Evolutionary conservation across 2,329 filamentous ascomycete genomes (phyloP).

Genomic region (Pseudocercospora crystallina): DNA sequence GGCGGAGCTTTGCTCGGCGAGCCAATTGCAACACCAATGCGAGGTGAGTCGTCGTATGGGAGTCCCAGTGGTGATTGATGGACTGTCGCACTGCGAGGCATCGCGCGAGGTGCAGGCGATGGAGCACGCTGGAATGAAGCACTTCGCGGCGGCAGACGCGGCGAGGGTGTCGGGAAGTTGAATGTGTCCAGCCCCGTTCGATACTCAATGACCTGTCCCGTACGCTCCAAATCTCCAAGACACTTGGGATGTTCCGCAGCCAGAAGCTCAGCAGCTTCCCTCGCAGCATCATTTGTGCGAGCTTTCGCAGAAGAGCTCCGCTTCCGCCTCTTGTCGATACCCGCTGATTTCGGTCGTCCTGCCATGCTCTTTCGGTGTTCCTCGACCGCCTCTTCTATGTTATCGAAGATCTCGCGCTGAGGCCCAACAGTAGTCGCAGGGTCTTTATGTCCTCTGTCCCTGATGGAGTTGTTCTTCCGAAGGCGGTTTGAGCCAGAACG

Average conservation of each 20-base stretch:
- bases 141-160: conserved; percentile 22
- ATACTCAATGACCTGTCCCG: conserved; percentile 24
- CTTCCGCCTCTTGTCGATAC: conserved; percentile 17
- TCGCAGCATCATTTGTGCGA: neutral
- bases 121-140: conserved; percentile 19
- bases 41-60: conserved; percentile 11
- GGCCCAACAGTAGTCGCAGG: neutral
- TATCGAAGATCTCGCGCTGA: conserved; percentile 1
- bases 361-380: conserved; percentile 11
- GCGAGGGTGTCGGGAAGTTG: conserved; percentile 32
- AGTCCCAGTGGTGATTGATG: conserved; percentile 13
- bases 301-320: conserved; percentile 10
- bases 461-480: conserved; percentile 1
- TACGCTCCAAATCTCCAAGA: conserved; percentile 18
- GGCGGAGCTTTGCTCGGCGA: conserved; percentile 23
- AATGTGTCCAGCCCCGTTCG: conserved; percentile 27
- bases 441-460: neutral
- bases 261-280: conserved; percentile 3
- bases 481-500: conserved; percentile 9
- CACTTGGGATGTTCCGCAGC: conserved; percentile 12
- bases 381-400: conserved; percentile 10
- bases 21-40: conserved; percentile 25
- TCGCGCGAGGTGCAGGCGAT: conserved; percentile 1
- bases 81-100: neutral
- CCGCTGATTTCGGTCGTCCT: conserved; percentile 15